Evolutionary conservation across 805 yeast genomes (phyloP), one percentile per base, ranked within the genome.

Genomic region (Saccharomycopsis fibuligera): DNA sequence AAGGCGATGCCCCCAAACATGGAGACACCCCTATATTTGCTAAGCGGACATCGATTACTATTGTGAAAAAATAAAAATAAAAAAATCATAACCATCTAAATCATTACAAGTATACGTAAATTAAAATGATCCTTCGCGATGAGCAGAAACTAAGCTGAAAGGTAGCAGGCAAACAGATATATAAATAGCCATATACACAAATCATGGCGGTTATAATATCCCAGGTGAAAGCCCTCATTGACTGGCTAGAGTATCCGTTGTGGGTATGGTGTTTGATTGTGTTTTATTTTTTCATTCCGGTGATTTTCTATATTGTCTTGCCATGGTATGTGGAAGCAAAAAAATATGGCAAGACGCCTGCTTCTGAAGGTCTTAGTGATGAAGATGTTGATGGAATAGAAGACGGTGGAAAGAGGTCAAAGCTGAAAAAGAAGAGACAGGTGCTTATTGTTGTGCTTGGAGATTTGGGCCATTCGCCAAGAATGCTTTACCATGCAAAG

Each of bases 391-490:
- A n/a, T n/a, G n/a, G n/a, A n/a, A n/a, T 12, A 23, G 9, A 35
- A 10, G 31, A 36, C 33, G 23, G 17, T 5, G 23, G 23, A 22
- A 31, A 25, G n/a, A 38, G 17, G 12, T 25, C 3, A 16, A 24
- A 37, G 17, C 23, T 9, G 19, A 14, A 38, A 3, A 47, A 44
- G 6, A 64, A 70, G 51, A 78, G 72, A 54, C 75, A 87, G 45
- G 80, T 87, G 4, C 73, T 85, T 8, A 79, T 93, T 17, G 74
- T 87, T 54, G 99, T 93, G 2, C 68, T 93, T 17, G 99, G 99
- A 1, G 98, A 91, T 61, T 61, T 93, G 47, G 96, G 96, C 12
- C 95, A 89, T 60, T 90, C 97, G 0, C 99, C 99, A 5, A 72
- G 99, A 51, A 93, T 91, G 85, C 75, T 83, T 56, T 86, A 91